Evolutionary conservation across 352 stramenopile genomes (phyloP), one percentile per base, ranked within the genome.

Genomic region (Phytophthora citrophthora): DNA sequence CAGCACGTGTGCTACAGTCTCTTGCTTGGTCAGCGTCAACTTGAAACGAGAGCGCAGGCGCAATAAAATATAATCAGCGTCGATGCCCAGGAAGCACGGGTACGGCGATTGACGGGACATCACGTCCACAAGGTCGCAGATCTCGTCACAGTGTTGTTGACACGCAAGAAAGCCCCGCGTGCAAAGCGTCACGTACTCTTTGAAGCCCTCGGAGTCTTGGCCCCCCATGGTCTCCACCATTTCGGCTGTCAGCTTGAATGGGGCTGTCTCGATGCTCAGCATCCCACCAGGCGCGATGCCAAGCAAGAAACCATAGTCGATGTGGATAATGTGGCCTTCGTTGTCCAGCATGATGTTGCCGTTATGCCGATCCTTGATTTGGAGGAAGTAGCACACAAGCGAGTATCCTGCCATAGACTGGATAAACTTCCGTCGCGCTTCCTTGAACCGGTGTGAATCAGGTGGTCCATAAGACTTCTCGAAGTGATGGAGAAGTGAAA

Each of bases 321-420:
- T 99, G 77, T 99, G 97, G 62, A 99, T 98, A 9, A 99, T 88
- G 74, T 98, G 97, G 12, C 98, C 97, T 77, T 97, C 86, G 44
- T 93, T 98, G 77, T 99, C 97, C 49, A 99, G 90, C 93, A 99
- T 99, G 47, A 99, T 99, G 70, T 99, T 99, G 38, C 97, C 98
- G 62, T 99, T 99, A 91, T 99, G 98, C 6, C 97, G 91, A 81
- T 99, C 98, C 72, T 99, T 99, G 70, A 99, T 94, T 65, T 98
- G 96, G 26, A 99, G 75, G 24, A 99, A 89, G 70, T 99, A 99
- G 39, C 83, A 96, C 40, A 99, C 96, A 16, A 99, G 81, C 39
- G 95, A 99, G 83, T 99, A 99, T 6, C 90, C 98, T 9, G 96
- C 98, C 74, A 99, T 92, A 29, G 91, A 99, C 57, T 95, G 83